Evolutionary conservation across 148 eudicot genomes (phyloP).

Genomic region (Euryodendron excelsum): DNA sequence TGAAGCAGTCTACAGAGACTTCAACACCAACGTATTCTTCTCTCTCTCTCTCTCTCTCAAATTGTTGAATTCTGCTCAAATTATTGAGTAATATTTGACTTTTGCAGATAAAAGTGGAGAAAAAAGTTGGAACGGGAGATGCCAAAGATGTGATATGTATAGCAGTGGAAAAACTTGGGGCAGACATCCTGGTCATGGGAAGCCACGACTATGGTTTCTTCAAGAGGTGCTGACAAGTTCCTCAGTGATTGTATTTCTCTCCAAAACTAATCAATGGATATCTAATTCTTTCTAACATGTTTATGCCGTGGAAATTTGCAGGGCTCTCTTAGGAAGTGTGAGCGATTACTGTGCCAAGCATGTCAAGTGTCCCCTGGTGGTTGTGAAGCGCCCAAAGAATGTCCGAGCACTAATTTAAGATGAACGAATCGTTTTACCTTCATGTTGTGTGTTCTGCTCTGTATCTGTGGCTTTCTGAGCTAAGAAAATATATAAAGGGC

Average conservation of each 20-base stretch:
- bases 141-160: slow-evolving; percentile 72
- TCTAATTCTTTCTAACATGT: not conserved
- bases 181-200: slow-evolving; percentile 79
- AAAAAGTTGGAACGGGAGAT: slow-evolving; percentile 73
- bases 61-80: not conserved
- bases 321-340: slow-evolving; percentile 82
- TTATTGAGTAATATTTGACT: slow-evolving; percentile 7
- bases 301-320: slow-evolving; percentile 9
- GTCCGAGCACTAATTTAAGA: not conserved
- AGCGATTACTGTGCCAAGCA: slow-evolving; percentile 71
- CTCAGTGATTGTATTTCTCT: too few relatives aligned
- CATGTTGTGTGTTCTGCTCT: too few relatives aligned
- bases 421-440: too few relatives aligned
- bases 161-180: slow-evolving; percentile 55
- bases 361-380: slow-evolving; percentile 72
- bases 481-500: too few relatives aligned
- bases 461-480: too few relatives aligned
- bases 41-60: not conserved
- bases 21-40: slow-evolving; percentile 14
- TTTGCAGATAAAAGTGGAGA: slow-evolving; percentile 51
- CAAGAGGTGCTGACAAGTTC: slow-evolving; percentile 56
- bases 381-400: slow-evolving; percentile 24
- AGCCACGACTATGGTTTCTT: slow-evolving; percentile 87
- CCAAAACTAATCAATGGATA: not conserved
- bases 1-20: slow-evolving; percentile 47